phyloP scores from a whole-genome alignment of 306 rosid species.

The Malus orientalis region DNA sequence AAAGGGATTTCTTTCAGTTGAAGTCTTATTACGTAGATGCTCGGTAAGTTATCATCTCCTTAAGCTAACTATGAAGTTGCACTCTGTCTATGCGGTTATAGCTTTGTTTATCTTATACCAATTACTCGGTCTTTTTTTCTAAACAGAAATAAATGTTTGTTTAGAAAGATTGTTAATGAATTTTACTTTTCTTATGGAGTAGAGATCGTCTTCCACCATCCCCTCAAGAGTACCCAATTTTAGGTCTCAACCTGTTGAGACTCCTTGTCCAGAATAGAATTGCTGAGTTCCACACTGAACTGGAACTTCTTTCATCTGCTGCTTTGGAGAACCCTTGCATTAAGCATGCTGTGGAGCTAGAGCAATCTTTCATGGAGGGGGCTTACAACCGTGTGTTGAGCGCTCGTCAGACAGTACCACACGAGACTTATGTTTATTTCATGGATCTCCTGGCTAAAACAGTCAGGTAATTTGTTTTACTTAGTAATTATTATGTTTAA shows the following conservation, averaged over 20 bases:
- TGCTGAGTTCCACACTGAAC: constrained; percentile 96
- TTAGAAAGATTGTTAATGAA: not conserved
- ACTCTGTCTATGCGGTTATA: not conserved
- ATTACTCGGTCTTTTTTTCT: not conserved
- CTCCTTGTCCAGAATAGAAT: constrained; percentile 96
- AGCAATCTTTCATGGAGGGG: constrained; percentile 99
- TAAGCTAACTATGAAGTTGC: no score
- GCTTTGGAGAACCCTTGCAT: constrained; percentile 94
- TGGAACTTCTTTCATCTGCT: constrained; percentile 72
- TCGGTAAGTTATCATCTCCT: constrained; percentile 37
- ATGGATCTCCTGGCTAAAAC: constrained; percentile 99
- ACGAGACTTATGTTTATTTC: constrained; percentile 78
- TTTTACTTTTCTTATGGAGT: constrained; percentile 29
- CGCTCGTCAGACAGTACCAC: constrained; percentile 91
- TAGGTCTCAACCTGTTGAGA: constrained; percentile 95
- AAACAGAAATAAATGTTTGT: not conserved
- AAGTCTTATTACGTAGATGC: constrained; percentile 94
- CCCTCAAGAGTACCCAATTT: constrained; percentile 77
- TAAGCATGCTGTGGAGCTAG: constrained; percentile 94
- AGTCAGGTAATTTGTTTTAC: constrained; percentile 50
- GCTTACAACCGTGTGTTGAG: constrained; percentile 94
- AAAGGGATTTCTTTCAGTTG: constrained; percentile 90
- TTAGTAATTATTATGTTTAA: not conserved
- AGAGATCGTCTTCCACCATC: constrained; percentile 77
- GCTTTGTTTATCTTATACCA: not conserved